Conservation (phyloP, 2,329 filamentous ascomycete genomes). For the Lasiodiplodia sp. region DNA sequence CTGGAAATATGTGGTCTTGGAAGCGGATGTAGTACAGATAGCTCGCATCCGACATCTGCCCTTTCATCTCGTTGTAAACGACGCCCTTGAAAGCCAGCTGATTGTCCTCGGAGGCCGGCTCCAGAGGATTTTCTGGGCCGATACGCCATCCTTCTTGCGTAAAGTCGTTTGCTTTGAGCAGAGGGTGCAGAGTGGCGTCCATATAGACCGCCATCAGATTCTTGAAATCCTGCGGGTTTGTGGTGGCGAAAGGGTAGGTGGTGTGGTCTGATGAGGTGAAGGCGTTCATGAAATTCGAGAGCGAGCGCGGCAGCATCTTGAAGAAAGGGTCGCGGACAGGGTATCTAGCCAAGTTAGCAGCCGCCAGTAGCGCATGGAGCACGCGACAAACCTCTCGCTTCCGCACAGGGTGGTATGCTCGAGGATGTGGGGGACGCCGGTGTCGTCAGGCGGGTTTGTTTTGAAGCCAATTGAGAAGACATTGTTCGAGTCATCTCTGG, state of each 20-base stretch:
- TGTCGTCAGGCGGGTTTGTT: constrained; percentile 96
- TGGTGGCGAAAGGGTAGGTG: constrained; percentile 97
- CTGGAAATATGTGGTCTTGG: constrained; percentile 92
- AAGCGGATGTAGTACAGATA: constrained; percentile 97
- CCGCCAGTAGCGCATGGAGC: not conserved
- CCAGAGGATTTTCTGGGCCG: constrained; percentile 83
- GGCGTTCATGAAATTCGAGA: constrained; percentile 99
- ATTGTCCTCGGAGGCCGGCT: constrained; percentile 53
- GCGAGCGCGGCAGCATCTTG: constrained; percentile 96
- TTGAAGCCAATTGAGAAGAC: constrained; percentile 99
- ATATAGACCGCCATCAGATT: constrained; percentile 97
- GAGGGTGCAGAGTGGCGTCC: constrained; percentile 88
- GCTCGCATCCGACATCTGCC: constrained; percentile 95
- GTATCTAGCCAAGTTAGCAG: constrained; percentile 63
- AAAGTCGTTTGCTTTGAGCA: constrained; percentile 91
- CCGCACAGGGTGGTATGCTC: constrained; percentile 98
- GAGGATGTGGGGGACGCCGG: constrained; percentile 93
- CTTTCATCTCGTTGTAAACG: constrained; percentile 99
- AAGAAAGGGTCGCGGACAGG: constrained; percentile 99
- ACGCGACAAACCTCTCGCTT: constrained; percentile 76
- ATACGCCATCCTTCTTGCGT: constrained; percentile 97
- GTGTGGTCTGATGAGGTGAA: constrained; percentile 97
- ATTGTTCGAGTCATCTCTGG: constrained; percentile 96
- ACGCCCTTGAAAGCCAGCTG: constrained; percentile 94
- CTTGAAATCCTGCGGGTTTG: constrained; percentile 91